A percentile compares a stretch with the other conserved stretches of the same genome.
phyloP scores from a whole-genome alignment of 352 stramenopile genomes.

The Thalassiosira hispida region DNA sequence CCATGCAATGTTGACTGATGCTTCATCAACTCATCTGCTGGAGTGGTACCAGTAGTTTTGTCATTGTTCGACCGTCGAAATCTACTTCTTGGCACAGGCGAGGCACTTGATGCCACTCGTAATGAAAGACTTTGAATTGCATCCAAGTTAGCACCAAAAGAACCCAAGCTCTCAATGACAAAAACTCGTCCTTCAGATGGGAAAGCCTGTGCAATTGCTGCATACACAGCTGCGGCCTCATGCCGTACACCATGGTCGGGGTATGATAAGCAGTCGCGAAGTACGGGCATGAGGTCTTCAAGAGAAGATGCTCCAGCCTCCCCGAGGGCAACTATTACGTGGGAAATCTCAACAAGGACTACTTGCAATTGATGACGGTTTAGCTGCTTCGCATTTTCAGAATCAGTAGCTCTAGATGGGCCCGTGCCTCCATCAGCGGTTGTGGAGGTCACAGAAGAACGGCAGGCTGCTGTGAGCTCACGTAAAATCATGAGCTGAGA shows the following conservation, averaged over 20 bases:
- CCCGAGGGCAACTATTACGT: constrained; percentile 75
- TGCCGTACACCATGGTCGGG: constrained; percentile 79
- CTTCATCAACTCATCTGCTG: constrained; percentile 47
- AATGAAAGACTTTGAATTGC: constrained; percentile 52
- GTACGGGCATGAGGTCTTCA: constrained; percentile 65
- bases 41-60: constrained; percentile 9
- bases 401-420: constrained; percentile 17
- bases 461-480: constrained; percentile 50
- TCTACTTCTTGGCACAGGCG: constrained; percentile 35
- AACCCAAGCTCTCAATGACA: constrained; percentile 58
- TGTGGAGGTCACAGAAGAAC: constrained; percentile 35
- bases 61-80: constrained; percentile 44
- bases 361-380: constrained; percentile 84
- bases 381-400: constrained; percentile 32
- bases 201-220: constrained; percentile 70
- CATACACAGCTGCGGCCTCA: constrained; percentile 78
- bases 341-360: constrained; percentile 83
- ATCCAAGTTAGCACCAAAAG: constrained; percentile 58
- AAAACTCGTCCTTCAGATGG: constrained; percentile 67
- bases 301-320: constrained; percentile 72
- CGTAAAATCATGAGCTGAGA: constrained; percentile 73
- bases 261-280: constrained; percentile 72
- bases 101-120: constrained; percentile 18
- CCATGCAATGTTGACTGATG: constrained; percentile 81
- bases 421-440: constrained; percentile 32